phyloP scores from a whole-genome alignment of 2,329 filamentous ascomycete genomes.

The Penicillium digitatum region DNA sequence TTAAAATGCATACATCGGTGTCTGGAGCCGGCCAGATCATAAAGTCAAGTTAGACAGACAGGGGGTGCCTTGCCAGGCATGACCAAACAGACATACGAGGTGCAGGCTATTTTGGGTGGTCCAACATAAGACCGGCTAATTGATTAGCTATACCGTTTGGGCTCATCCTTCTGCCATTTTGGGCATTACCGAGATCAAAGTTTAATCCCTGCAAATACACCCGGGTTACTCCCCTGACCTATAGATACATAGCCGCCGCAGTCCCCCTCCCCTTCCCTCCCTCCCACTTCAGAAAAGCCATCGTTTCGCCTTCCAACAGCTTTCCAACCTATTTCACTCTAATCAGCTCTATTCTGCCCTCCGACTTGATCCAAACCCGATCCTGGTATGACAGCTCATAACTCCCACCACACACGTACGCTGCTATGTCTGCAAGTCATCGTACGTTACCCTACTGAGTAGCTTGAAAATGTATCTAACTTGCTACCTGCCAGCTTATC shows the following conservation, averaged over 20 bases:
- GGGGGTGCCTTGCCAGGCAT: neutral
- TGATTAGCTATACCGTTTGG: neutral
- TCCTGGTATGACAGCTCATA: neutral
- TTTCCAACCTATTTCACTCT: too few species aligned
- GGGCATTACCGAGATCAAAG: neutral
- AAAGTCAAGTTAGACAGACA: neutral
- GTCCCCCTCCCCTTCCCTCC: too few species aligned
- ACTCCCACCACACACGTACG: neutral
- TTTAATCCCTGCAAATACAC: neutral
- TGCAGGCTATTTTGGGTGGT: neutral
- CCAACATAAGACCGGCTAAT: neutral
- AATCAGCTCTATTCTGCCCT: neutral
- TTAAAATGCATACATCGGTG: neutral
- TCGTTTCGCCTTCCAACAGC: neutral
- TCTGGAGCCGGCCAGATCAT: neutral
- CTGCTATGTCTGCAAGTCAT: neutral
- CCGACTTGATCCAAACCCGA: neutral
- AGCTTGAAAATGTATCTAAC: neutral
- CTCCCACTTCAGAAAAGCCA: neutral
- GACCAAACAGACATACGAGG: neutral
- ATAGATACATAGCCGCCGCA: neutral
- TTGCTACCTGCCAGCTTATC: neutral
- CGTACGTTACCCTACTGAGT: neutral
- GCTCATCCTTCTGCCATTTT: neutral
- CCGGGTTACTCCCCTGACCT: neutral